Evolutionary conservation across 1,284 basidiomycete genomes (phyloP).

Genomic region (Fomitopsis schrenkii): DNA sequence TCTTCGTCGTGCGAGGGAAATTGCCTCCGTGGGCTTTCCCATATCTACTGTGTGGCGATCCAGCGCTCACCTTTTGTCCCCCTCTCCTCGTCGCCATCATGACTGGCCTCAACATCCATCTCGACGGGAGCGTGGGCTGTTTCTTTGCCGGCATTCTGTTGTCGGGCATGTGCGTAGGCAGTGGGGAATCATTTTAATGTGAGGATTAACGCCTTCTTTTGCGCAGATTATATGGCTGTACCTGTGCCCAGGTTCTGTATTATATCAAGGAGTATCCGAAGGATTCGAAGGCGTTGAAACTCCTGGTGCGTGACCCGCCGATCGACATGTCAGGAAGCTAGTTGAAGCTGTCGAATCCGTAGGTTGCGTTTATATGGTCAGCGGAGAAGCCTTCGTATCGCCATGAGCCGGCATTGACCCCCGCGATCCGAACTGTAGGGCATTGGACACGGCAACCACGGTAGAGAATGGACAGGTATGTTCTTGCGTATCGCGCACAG

Average conservation of each 20-base stretch:
- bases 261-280: not conserved
- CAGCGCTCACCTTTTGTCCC: not conserved
- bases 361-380: not conserved
- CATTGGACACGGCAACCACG: not conserved
- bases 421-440: not conserved
- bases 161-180: not conserved
- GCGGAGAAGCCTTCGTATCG: not conserved
- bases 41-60: not conserved
- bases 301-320: not conserved
- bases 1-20: not conserved
- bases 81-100: not conserved
- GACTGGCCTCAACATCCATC: not conserved
- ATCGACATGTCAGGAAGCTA: too few relatives aligned
- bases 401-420: too few relatives aligned
- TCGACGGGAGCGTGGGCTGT: not conserved
- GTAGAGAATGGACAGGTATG: not conserved
- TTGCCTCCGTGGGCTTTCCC: not conserved
- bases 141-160: not conserved
- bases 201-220: not conserved
- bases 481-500: not conserved
- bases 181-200: too few relatives aligned
- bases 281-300: not conserved
- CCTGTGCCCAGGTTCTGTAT: not conserved
- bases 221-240: not conserved
- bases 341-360: not conserved